Evolutionary conservation across 352 stramenopile species (phyloP).

Genomic region (Phytophthora capsici): DNA sequence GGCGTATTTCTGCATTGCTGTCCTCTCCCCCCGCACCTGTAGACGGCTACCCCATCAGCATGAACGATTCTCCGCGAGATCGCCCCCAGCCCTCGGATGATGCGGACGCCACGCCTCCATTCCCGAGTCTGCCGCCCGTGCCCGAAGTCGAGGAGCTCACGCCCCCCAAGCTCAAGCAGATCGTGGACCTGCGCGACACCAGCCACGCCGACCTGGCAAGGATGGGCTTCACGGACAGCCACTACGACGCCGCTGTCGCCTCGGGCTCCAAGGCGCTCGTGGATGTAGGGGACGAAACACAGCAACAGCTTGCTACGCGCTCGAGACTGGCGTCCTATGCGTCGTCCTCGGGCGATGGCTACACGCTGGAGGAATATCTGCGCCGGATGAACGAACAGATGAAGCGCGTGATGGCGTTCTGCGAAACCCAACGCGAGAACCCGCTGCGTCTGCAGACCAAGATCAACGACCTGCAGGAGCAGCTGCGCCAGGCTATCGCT

Average conservation of each 20-base stretch:
- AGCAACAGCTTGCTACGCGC: slow-evolving; percentile 15
- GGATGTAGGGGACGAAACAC: slow-evolving; percentile 21
- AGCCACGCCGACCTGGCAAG: slow-evolving; percentile 23
- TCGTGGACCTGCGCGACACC: slow-evolving; percentile 33
- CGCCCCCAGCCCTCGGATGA: slow-evolving; percentile 25
- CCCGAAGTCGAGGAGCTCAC: slow-evolving; percentile 31
- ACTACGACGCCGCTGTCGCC: slow-evolving; percentile 29
- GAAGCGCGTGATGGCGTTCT: slow-evolving; percentile 83
- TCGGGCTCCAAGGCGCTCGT: slow-evolving; percentile 31
- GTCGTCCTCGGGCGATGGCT: slow-evolving; percentile 44
- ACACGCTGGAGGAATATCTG: slow-evolving; percentile 80
- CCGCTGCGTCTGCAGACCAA: slow-evolving; percentile 76
- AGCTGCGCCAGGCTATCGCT: slow-evolving; percentile 72
- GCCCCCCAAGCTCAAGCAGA: slow-evolving; percentile 19
- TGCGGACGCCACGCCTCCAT: slow-evolving; percentile 14
- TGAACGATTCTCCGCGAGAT: slow-evolving; percentile 37
- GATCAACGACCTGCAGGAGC: slow-evolving; percentile 81
- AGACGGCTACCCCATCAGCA: slow-evolving; percentile 35
- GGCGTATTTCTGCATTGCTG: too few species aligned
- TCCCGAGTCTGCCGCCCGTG: slow-evolving; percentile 35
- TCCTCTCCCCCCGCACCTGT: too few species aligned
- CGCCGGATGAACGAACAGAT: slow-evolving; percentile 81
- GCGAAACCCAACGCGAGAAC: slow-evolving; percentile 74
- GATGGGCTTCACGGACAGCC: slow-evolving; percentile 33
- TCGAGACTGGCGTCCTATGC: slow-evolving; percentile 51